phyloP scores from a whole-genome alignment of 495 filamentous ascomycete genomes.

The Xylaria acuta region DNA sequence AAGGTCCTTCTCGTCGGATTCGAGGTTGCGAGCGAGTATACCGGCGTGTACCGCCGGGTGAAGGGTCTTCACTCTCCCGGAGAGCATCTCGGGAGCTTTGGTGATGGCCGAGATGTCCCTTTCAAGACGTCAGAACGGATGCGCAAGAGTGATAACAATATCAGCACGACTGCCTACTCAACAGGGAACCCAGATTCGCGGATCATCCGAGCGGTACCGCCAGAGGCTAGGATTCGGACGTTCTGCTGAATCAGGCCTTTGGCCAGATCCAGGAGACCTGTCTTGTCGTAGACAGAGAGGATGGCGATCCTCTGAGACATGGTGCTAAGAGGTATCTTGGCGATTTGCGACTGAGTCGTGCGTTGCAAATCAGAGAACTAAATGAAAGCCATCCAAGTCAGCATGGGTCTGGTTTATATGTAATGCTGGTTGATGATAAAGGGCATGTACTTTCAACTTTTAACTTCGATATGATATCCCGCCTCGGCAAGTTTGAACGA shows the following conservation, averaged over 20 bases:
- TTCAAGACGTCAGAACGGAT: slow-evolving; percentile 29
- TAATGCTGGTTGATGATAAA: neutral
- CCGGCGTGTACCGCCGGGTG: slow-evolving; percentile 92
- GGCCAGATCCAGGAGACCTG: slow-evolving; percentile 91
- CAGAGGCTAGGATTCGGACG: slow-evolving; percentile 90
- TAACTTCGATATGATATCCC: neutral
- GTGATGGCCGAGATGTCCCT: slow-evolving; percentile 98
- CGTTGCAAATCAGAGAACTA: neutral
- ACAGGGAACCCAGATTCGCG: slow-evolving; percentile 93
- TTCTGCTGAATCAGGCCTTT: slow-evolving; percentile 91
- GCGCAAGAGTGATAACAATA: slow-evolving; percentile 17
- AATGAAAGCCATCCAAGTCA: neutral
- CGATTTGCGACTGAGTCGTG: slow-evolving; percentile 19
- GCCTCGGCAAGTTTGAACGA: neutral
- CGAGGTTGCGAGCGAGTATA: slow-evolving; percentile 91
- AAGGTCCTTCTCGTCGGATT: slow-evolving; percentile 93
- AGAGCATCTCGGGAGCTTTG: slow-evolving; percentile 97
- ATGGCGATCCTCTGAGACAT: slow-evolving; percentile 72
- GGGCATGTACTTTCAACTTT: neutral
- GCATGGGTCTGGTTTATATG: neutral
- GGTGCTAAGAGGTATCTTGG: slow-evolving; percentile 22
- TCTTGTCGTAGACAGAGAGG: slow-evolving; percentile 98
- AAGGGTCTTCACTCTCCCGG: slow-evolving; percentile 94
- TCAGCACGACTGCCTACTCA: slow-evolving; percentile 64
- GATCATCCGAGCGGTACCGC: slow-evolving; percentile 93